A percentile compares a stretch with the other conserved stretches of the same genome.
Evolutionary conservation across 495 filamentous ascomycete species (phyloP).

Genomic region (Podospora pseudoanserina): DNA sequence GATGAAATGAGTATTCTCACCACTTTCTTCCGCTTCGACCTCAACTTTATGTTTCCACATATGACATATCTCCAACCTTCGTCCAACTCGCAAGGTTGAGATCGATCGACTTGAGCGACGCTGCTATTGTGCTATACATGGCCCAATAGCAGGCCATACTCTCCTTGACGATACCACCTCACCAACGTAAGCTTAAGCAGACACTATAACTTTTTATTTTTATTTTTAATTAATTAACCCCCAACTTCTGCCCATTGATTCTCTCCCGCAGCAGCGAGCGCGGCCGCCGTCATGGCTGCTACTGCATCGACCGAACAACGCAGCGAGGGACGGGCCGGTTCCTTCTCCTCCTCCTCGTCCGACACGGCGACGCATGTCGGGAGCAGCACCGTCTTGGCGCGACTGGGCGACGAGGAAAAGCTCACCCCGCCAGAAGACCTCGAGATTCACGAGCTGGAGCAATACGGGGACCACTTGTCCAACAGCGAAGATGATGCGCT

Average conservation of each 20-base stretch:
- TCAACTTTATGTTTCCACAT: neutral
- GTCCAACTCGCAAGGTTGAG: constrained; percentile 1
- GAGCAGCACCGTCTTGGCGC: constrained; percentile 13
- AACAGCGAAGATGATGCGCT: constrained; percentile 38
- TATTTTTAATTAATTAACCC: neutral
- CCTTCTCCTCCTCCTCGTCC: constrained; percentile 37
- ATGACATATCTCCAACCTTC: neutral
- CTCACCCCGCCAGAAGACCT: constrained; percentile 27
- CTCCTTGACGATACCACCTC: neutral
- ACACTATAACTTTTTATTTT: neutral
- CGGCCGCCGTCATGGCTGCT: neutral
- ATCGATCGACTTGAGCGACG: neutral
- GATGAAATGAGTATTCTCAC: neutral
- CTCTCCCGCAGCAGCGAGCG: too few relatives aligned
- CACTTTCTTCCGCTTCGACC: neutral
- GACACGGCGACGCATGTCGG: constrained; percentile 26
- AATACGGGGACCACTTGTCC: neutral
- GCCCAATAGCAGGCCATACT: neutral
- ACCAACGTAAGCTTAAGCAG: neutral
- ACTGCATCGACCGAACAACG: constrained; percentile 10
- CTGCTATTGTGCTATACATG: neutral
- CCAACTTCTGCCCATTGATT: too few relatives aligned
- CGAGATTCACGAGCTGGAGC: constrained; percentile 18
- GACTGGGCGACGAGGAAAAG: constrained; percentile 22
- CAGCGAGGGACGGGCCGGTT: constrained; percentile 28